Percentiles rank a stretch among this genome's conserved stretches.
These are phyloP conservation scores for Arthrinium phaeospermum DNA, from an alignment of 2,329 filamentous ascomycete genomes.

Conservation along the genomic window DNA sequence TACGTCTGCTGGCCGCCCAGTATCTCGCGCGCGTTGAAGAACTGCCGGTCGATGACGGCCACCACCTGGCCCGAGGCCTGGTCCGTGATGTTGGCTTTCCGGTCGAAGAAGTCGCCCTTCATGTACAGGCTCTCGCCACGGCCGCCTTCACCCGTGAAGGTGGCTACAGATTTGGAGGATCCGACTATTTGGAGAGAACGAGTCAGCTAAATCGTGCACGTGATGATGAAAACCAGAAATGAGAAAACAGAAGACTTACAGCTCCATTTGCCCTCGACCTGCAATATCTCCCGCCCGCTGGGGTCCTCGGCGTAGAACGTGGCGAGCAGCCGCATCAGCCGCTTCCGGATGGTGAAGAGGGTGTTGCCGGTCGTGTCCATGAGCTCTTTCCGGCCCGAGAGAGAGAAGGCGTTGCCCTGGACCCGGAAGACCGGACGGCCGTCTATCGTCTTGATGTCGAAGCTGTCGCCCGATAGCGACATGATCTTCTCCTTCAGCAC, in stretches of 20 bases:
- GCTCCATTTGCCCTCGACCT: conserved; percentile 60
- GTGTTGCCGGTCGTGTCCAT: conserved; percentile 57
- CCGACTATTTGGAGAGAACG: conserved; percentile 45
- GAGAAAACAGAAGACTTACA: conserved; percentile 44
- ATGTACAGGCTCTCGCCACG: conserved; percentile 55
- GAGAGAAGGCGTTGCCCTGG: conserved; percentile 57
- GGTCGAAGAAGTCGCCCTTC: conserved; percentile 67
- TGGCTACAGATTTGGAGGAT: conserved; percentile 59
- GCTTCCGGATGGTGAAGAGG: conserved; percentile 64
- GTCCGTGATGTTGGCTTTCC: conserved; percentile 62
- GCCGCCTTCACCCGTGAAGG: conserved; percentile 58
- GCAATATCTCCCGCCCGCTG: conserved; percentile 53
- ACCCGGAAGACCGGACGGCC: conserved; percentile 62
- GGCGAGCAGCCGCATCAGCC: conserved; percentile 55
- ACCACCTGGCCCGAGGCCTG: conserved; percentile 55
- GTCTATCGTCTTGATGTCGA: conserved; percentile 62
- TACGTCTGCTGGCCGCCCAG: conserved; percentile 70
- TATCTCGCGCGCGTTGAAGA: conserved; percentile 62
- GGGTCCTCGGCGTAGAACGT: conserved; percentile 57
- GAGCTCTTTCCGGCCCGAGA: conserved; percentile 62
- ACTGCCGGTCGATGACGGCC: conserved; percentile 63
- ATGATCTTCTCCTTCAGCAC: conserved; percentile 66
- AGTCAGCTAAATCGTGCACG: background rate
- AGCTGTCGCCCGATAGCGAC: conserved; percentile 68
- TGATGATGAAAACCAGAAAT: background rate